Evolutionary conservation across 495 filamentous ascomycete species (phyloP).

Genomic region (Xylaria palmicola): DNA sequence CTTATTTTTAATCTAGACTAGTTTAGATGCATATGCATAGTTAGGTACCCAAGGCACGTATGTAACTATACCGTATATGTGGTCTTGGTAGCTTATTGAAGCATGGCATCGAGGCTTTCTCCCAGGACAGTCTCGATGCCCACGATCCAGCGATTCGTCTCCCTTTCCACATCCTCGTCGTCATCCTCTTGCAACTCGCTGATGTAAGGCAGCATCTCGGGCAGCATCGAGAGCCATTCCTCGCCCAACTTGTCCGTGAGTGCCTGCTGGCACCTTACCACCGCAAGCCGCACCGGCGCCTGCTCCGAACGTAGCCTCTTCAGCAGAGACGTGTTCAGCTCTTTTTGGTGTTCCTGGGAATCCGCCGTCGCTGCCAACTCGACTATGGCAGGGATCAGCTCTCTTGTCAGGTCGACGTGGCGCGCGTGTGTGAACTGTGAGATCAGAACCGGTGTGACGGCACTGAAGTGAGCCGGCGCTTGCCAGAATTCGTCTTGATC

Average conservation of each 20-base stretch:
- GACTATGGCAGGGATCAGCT: slow-evolving; percentile 58
- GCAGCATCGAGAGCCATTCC: slow-evolving; percentile 85
- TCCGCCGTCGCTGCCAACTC: slow-evolving; percentile 77
- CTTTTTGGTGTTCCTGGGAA: slow-evolving; percentile 84
- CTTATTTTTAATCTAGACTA: no score
- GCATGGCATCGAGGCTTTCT: slow-evolving; percentile 84
- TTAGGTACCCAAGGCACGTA: neutral
- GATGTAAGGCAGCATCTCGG: slow-evolving; percentile 93
- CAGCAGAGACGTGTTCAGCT: slow-evolving; percentile 73
- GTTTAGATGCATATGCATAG: no score
- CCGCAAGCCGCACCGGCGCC: slow-evolving; percentile 67
- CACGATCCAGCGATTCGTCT: slow-evolving; percentile 82
- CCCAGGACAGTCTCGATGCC: slow-evolving; percentile 84
- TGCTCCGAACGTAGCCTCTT: slow-evolving; percentile 70
- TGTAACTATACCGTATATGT: neutral
- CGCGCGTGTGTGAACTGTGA: slow-evolving; percentile 63
- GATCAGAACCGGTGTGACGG: slow-evolving; percentile 66
- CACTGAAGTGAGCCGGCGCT: slow-evolving; percentile 76
- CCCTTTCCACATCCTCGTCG: slow-evolving; percentile 84
- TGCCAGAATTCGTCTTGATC: slow-evolving; percentile 86
- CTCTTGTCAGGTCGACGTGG: slow-evolving; percentile 33
- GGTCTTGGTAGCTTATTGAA: slow-evolving; percentile 55
- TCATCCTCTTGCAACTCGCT: slow-evolving; percentile 95
- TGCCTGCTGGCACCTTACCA: slow-evolving; percentile 72
- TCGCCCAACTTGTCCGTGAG: slow-evolving; percentile 79